These are phyloP conservation scores for Endocalyx cinctus DNA, from an alignment of 2,329 filamentous ascomycete species.

Conservation along the genomic window DNA sequence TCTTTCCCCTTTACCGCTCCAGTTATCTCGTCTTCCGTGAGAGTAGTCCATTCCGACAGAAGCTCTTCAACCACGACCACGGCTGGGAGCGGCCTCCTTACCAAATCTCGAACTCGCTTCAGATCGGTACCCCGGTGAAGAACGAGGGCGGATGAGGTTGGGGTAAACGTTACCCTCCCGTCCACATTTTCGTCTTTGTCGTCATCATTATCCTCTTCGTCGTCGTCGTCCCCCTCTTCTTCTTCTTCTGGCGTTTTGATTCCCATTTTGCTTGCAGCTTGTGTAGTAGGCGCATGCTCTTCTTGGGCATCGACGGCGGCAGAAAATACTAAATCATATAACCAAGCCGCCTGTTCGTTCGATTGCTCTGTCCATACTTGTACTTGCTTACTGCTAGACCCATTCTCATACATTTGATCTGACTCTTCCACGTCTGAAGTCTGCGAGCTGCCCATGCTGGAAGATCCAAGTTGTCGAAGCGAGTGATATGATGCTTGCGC, in stretches of 20 bases:
- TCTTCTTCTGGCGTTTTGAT: neutral
- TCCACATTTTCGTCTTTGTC: neutral
- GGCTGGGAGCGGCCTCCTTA: neutral
- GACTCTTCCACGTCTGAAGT: neutral
- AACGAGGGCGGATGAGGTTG: neutral
- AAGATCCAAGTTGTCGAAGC: neutral
- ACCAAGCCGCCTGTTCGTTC: constrained; percentile 2
- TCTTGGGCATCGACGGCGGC: neutral
- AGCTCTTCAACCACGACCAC: constrained; percentile 4
- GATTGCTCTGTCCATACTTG: neutral
- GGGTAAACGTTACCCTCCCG: no score
- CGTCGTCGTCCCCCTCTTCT: neutral
- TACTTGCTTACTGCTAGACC: neutral
- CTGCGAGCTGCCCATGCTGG: neutral
- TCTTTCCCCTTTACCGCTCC: neutral
- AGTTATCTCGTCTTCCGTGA: constrained; percentile 5
- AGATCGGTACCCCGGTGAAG: neutral
- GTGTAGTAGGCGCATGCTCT: no score
- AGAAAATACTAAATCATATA: constrained; percentile 4
- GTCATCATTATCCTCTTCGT: neutral
- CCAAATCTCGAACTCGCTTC: constrained; percentile 2
- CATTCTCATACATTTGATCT: neutral
- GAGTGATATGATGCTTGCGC: constrained; percentile 2
- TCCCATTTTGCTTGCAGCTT: no score
- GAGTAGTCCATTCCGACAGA: constrained; percentile 6